phyloP scores from a whole-genome alignment of 257 asterid genomes.

The Solanum sejunctum region DNA sequence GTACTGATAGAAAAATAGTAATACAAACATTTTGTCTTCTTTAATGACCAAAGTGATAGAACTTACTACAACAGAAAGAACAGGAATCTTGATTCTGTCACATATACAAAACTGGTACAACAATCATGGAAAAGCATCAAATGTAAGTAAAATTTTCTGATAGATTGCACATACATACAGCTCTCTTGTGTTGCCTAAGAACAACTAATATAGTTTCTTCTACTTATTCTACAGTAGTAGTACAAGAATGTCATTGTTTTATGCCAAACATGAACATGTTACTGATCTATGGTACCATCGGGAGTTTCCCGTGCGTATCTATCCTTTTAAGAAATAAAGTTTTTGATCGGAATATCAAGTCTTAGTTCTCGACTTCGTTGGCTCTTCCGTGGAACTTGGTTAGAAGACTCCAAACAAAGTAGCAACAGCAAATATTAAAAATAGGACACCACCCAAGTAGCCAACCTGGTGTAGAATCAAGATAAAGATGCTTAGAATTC shows the following conservation, averaged over 20 bases:
- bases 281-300: background rate
- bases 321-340: too few relatives aligned
- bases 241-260: background rate
- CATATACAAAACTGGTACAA: background rate
- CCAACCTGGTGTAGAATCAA: conserved; percentile 55
- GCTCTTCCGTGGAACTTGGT: background rate
- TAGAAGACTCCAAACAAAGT: conserved; percentile 87
- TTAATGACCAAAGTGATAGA: background rate
- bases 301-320: background rate
- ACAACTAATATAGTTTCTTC: background rate
- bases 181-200: background rate
- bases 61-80: background rate
- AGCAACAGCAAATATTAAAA: conserved; percentile 68
- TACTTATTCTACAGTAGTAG: background rate
- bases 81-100: background rate
- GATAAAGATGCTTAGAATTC: background rate
- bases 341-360: too few relatives aligned
- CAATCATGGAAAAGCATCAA: background rate
- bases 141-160: background rate
- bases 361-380: too few relatives aligned
- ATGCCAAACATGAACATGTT: background rate
- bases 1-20: background rate
- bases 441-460: conserved; percentile 73
- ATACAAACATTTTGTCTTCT: background rate
- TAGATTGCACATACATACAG: background rate